These are phyloP conservation scores for Microstroma glucosiphilum DNA, from an alignment of 1,284 basidiomycete species.

Conservation along the genomic window DNA sequence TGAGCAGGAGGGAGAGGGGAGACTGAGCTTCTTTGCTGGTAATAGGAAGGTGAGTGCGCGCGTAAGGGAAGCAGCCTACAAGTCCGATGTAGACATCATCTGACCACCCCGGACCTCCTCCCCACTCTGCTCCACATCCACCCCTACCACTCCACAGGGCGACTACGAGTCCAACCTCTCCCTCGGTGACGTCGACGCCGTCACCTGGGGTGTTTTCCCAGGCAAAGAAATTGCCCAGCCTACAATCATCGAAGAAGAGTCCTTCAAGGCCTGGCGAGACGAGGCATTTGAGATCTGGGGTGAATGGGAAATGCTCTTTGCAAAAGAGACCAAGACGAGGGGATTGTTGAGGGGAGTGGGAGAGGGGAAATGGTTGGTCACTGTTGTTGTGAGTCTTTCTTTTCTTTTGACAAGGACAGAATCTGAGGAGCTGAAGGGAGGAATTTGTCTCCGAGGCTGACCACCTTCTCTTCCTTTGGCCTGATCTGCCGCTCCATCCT, in stretches of 20 bases:
- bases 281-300: conserved; percentile 95
- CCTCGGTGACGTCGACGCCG: conserved; percentile 51
- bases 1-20: conserved; percentile 57
- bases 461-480: no score
- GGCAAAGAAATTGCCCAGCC: conserved; percentile 54
- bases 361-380: conserved; percentile 80
- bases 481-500: no score
- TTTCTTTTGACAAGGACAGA: no score
- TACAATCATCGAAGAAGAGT: conserved; percentile 54
- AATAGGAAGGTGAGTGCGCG: conserved; percentile 53
- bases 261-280: conserved; percentile 60
- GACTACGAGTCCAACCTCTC: conserved; percentile 50
- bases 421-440: no score
- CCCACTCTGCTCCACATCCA: no score
- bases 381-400: conserved; percentile 62
- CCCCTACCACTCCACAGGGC: conserved; percentile 21
- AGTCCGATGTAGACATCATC: conserved; percentile 26
- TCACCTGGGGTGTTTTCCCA: conserved; percentile 54
- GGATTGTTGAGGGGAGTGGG: conserved; percentile 66
- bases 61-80: no score
- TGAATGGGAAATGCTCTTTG: conserved; percentile 85
- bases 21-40: conserved; percentile 77
- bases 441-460: no score
- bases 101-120: background rate
- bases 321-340: conserved; percentile 67